phyloP scores from a whole-genome alignment of 805 yeast species.

The Yarrowia osloensis region DNA sequence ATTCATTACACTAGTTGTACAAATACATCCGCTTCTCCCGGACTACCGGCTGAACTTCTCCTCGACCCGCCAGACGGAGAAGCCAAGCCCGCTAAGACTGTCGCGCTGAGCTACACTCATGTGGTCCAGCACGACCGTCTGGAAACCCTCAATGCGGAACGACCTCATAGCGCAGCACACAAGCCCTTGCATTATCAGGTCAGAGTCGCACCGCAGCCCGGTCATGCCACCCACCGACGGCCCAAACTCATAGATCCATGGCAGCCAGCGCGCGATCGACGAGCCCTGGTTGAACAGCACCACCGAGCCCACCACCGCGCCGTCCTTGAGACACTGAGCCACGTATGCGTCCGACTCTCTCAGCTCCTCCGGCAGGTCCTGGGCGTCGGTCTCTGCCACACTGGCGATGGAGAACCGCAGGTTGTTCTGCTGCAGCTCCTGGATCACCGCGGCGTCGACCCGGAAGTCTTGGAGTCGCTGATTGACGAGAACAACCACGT shows the following conservation, averaged over 20 bases:
- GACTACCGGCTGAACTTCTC: conserved; percentile 9
- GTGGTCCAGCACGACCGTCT: conserved; percentile 22
- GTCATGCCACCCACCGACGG: conserved; percentile 20
- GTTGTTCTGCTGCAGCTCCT: conserved; percentile 12
- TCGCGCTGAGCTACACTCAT: conserved; percentile 21
- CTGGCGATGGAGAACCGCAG: conserved; percentile 8
- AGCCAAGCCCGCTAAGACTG: neutral
- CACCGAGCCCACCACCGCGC: neutral
- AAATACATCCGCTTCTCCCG: neutral
- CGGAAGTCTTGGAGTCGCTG: conserved; percentile 7
- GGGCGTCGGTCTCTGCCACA: conserved; percentile 8
- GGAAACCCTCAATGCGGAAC: conserved; percentile 7
- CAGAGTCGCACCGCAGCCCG: neutral
- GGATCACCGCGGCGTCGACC: neutral
- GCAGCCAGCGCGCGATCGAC: neutral
- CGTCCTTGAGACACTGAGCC: conserved; percentile 9
- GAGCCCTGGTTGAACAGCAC: conserved; percentile 5
- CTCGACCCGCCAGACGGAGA: neutral
- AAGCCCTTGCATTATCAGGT: conserved; percentile 11
- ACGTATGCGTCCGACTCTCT: conserved; percentile 11
- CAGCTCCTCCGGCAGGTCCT: conserved; percentile 5
- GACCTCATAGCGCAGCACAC: conserved; percentile 13
- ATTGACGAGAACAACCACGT: conserved; percentile 14
- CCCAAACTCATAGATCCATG: conserved; percentile 20
- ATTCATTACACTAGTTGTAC: neutral